Evolutionary conservation across 306 rosid species (phyloP).

Genomic region (Astragalus glycyphyllos): DNA sequence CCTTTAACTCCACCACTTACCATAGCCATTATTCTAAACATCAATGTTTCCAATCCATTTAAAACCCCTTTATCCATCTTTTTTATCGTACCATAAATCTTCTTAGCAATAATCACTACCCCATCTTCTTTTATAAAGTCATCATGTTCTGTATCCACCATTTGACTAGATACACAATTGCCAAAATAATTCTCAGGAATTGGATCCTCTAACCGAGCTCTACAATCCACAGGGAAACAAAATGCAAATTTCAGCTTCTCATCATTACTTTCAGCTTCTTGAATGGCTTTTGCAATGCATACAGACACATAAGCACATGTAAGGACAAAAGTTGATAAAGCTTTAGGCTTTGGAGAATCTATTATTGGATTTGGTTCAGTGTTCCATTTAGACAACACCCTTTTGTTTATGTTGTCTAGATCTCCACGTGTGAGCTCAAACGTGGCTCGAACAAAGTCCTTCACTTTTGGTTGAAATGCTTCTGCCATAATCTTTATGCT

Average conservation of each 20-base stretch:
- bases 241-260: background rate
- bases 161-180: constrained; percentile 22
- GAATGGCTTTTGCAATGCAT: constrained; percentile 43
- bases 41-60: background rate
- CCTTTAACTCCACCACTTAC: background rate
- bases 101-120: constrained; percentile 31
- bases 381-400: constrained; percentile 37
- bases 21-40: background rate
- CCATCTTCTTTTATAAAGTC: constrained; percentile 36
- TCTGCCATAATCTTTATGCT: constrained; percentile 39
- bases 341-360: background rate
- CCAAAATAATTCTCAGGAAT: constrained; percentile 41
- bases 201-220: constrained; percentile 27
- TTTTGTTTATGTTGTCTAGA: constrained; percentile 40
- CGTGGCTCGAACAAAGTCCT: constrained; percentile 43
- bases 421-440: constrained; percentile 43
- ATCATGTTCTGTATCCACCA: background rate
- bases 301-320: constrained; percentile 36
- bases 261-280: background rate
- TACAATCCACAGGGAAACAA: constrained; percentile 32
- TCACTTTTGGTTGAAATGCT: background rate
- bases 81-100: background rate
- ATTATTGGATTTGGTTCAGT: no score
- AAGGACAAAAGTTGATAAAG: constrained; percentile 44
- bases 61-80: background rate